Evolutionary conservation across 352 stramenopile genomes (phyloP).

Genomic region (Phytophthora idaei): DNA sequence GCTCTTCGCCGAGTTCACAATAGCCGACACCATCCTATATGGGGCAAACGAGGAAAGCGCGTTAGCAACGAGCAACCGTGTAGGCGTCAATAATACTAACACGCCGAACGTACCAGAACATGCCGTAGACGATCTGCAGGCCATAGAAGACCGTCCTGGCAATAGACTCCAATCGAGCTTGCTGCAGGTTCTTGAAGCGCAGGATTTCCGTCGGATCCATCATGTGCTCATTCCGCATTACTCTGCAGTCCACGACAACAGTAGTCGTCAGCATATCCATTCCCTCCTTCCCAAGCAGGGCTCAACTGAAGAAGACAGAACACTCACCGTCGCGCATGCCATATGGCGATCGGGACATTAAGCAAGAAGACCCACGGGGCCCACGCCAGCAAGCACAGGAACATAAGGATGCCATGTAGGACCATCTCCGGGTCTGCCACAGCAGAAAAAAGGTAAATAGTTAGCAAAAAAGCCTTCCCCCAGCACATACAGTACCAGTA

Average conservation of each 20-base stretch:
- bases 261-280: slow-evolving; percentile 5
- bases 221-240: slow-evolving; percentile 81
- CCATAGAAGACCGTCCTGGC: slow-evolving; percentile 88
- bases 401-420: slow-evolving; percentile 75
- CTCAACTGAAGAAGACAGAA: neutral
- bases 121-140: slow-evolving; percentile 89
- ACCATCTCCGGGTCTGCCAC: slow-evolving; percentile 79
- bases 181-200: slow-evolving; percentile 86
- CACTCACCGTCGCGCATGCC: slow-evolving; percentile 69
- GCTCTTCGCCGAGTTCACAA: slow-evolving; percentile 71
- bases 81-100: neutral
- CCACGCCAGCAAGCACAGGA: slow-evolving; percentile 77
- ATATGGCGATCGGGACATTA: slow-evolving; percentile 80
- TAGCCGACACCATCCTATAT: slow-evolving; percentile 85
- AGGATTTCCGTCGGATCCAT: slow-evolving; percentile 88
- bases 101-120: slow-evolving; percentile 75
- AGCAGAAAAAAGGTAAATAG: slow-evolving; percentile 10
- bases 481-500: neutral
- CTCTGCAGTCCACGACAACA: slow-evolving; percentile 31
- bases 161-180: slow-evolving; percentile 79
- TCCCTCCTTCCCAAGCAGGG: neutral
- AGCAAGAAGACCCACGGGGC: slow-evolving; percentile 80
- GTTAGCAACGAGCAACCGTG: slow-evolving; percentile 2
- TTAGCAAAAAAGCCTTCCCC: neutral
- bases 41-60: neutral